Conservation (phyloP, 306 rosid genomes). For the Acacia acuminata region DNA sequence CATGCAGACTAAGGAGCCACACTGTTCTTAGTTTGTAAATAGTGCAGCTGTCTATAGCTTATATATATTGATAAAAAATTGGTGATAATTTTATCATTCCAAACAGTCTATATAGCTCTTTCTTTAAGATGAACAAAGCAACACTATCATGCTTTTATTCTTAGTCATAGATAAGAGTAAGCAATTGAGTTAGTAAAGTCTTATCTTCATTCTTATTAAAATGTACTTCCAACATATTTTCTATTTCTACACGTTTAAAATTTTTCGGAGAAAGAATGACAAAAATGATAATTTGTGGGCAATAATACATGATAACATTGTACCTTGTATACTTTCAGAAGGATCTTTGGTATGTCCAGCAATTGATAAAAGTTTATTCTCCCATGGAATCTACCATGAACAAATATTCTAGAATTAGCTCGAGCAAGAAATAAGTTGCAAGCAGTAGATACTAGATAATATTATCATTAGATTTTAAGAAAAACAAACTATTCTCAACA, state of each 20-base stretch:
- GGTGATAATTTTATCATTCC: not conserved
- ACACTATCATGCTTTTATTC: conserved; percentile 7
- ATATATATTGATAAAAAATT: not conserved
- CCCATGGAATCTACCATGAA: conserved; percentile 74
- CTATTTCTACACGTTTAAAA: not conserved
- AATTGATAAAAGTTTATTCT: conserved; percentile 69
- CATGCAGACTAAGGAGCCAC: not conserved
- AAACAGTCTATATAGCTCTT: conserved; percentile 11
- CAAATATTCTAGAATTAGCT: conserved; percentile 16
- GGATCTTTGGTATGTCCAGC: conserved; percentile 93
- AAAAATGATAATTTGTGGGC: not conserved
- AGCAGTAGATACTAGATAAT: conserved; percentile 20
- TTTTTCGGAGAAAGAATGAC: conserved; percentile 23
- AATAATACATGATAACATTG: not conserved
- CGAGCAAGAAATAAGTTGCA: conserved; percentile 1
- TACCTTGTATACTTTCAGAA: conserved; percentile 78
- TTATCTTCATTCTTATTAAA: conserved; percentile 1
- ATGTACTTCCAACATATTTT: conserved; percentile 7
- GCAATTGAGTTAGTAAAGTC: not conserved
- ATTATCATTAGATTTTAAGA: not conserved
- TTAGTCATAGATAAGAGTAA: conserved; percentile 3
- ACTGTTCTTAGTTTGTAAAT: not conserved
- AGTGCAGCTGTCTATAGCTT: not conserved
- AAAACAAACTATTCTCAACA: conserved; percentile 12
- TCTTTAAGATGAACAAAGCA: not conserved